Conservation (phyloP, 345 rosid genomes). For the Punica granatum region DNA sequence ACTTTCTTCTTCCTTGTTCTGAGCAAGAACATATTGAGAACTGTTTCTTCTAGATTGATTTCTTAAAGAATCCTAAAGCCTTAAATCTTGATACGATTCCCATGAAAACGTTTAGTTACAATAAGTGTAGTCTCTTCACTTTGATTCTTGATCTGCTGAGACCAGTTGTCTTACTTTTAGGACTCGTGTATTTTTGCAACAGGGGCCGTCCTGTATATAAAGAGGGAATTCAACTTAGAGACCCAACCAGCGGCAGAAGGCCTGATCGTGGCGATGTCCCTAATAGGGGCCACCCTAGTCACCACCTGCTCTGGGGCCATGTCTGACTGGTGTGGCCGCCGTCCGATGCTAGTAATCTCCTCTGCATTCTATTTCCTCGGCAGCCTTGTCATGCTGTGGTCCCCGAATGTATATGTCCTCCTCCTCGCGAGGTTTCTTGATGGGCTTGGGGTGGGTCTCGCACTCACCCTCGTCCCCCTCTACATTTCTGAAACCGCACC, state of each 20-base stretch:
- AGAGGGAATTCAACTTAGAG: conserved; percentile 21
- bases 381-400: conserved; percentile 18
- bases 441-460: conserved; percentile 19
- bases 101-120: no score
- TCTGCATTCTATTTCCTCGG: conserved; percentile 16
- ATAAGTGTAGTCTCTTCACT: background rate
- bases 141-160: background rate
- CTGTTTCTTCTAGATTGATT: background rate
- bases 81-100: no score
- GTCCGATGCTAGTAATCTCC: conserved; percentile 17
- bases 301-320: conserved; percentile 19
- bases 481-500: conserved; percentile 22
- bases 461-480: conserved; percentile 16
- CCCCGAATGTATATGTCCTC: conserved; percentile 17
- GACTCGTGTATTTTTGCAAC: background rate
- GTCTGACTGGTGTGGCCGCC: conserved; percentile 16
- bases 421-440: conserved; percentile 19
- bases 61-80: no score
- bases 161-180: background rate
- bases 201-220: conserved; percentile 20
- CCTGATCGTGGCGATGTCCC: conserved; percentile 19
- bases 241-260: conserved; percentile 16
- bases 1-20: background rate
- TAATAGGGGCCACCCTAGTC: conserved; percentile 19
- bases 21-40: background rate